Conservation (phyloP, 768 basidiomycete genomes). For the Lanmaoa rubissima region DNA sequence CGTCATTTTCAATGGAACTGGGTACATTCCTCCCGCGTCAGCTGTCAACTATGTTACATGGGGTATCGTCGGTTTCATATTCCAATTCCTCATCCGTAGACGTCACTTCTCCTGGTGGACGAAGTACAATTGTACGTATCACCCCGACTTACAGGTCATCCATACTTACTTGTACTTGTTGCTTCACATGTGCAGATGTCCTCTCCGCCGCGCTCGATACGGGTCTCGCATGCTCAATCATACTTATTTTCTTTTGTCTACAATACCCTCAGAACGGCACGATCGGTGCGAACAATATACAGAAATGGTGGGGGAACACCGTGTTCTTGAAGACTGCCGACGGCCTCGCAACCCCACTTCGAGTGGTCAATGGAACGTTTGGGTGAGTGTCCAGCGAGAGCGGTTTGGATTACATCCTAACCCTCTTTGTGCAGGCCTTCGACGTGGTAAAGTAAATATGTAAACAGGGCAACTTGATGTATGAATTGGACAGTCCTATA, state of each 20-base stretch:
- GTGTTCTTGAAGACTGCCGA: constrained; percentile 34
- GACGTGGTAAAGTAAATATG: constrained; percentile 10
- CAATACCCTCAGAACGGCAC: constrained; percentile 62
- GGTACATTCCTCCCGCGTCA: constrained; percentile 61
- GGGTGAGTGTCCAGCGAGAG: constrained; percentile 20
- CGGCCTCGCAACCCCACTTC: constrained; percentile 12
- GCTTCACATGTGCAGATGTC: constrained; percentile 40
- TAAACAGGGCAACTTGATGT: background rate
- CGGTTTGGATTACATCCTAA: background rate
- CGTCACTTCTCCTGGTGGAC: constrained; percentile 70
- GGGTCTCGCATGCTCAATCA: constrained; percentile 58
- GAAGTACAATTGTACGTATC: constrained; percentile 42
- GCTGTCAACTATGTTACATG: constrained; percentile 67
- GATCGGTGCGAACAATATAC: constrained; percentile 56
- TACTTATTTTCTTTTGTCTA: constrained; percentile 59
- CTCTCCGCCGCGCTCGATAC: constrained; percentile 71
- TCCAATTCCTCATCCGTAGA: constrained; percentile 61
- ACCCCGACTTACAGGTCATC: constrained; percentile 5
- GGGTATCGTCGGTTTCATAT: constrained; percentile 64
- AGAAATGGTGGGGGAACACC: constrained; percentile 71
- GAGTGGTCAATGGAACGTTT: constrained; percentile 21
- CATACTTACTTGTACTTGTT: background rate
- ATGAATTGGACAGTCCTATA: background rate
- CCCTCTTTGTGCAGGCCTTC: constrained; percentile 7
- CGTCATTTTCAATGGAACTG: constrained; percentile 57